phyloP scores from a whole-genome alignment of 352 stramenopile species.

The Pythium dissimile region DNA sequence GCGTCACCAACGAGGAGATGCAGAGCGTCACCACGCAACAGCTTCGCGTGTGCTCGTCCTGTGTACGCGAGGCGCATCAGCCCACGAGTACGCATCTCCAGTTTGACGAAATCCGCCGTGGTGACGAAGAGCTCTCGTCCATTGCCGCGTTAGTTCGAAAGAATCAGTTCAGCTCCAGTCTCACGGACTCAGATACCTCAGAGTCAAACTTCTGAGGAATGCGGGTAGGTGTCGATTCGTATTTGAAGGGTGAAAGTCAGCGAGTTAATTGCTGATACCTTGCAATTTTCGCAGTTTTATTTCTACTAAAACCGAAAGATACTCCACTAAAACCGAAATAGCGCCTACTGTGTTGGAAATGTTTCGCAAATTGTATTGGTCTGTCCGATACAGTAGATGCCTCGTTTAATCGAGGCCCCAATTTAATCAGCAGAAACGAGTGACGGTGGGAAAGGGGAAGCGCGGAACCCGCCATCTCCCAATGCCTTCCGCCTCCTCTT shows the following conservation, averaged over 20 bases:
- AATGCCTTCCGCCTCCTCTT: background rate
- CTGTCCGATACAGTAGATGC: background rate
- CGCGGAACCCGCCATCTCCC: background rate
- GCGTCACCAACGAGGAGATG: background rate
- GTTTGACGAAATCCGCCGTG: background rate
- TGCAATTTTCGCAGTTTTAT: no score
- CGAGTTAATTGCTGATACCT: no score
- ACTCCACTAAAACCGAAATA: background rate
- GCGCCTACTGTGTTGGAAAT: no score
- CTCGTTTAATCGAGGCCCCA: slow-evolving; percentile 3
- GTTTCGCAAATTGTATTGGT: no score
- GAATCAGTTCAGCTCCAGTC: slow-evolving; percentile 6
- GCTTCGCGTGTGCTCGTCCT: slow-evolving; percentile 5
- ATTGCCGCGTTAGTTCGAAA: no score
- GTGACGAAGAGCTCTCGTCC: slow-evolving; percentile 7
- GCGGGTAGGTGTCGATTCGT: no score
- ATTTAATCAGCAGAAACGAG: slow-evolving; percentile 15
- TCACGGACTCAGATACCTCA: slow-evolving; percentile 14
- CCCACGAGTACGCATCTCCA: background rate
- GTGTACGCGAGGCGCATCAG: background rate
- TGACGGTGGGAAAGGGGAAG: background rate
- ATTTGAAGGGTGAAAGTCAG: no score
- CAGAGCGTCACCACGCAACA: background rate
- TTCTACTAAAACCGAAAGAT: background rate
- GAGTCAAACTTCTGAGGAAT: background rate